Conservation (phyloP, 2,329 filamentous ascomycete genomes). For the Alternaria atra region DNA sequence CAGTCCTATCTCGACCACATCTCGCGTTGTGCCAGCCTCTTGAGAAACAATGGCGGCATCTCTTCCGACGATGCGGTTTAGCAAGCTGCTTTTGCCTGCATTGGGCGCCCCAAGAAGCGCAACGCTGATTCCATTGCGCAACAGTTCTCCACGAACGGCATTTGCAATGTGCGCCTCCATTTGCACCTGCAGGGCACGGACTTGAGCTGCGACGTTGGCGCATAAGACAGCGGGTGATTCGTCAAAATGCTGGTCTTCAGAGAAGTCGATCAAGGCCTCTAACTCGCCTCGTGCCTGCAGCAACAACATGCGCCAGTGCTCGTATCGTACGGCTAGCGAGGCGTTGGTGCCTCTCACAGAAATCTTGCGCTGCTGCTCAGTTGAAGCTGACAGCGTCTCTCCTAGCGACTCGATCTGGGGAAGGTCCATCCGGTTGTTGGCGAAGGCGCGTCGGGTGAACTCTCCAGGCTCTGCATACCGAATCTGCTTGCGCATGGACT, state of each 20-base stretch:
- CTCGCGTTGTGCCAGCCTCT: conserved; percentile 91
- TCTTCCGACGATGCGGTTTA: conserved; percentile 88
- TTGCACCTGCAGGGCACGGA: conserved; percentile 67
- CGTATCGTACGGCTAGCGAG: conserved; percentile 76
- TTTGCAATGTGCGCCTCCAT: conserved; percentile 78
- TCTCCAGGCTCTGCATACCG: conserved; percentile 95
- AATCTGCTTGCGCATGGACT: conserved; percentile 54
- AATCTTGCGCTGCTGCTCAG: conserved; percentile 89
- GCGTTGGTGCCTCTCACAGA: conserved; percentile 82
- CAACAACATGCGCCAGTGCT: conserved; percentile 79
- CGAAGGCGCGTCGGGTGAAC: conserved; percentile 91
- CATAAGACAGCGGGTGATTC: conserved; percentile 80
- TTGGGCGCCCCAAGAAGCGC: conserved; percentile 92
- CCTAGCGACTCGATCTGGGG: conserved; percentile 78
- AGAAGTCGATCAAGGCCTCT: conserved; percentile 95
- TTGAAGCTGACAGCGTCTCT: conserved; percentile 71
- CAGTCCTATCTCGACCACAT: conserved; percentile 90
- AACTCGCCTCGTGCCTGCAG: conserved; percentile 87
- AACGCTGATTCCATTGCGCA: conserved; percentile 85
- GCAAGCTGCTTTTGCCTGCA: conserved; percentile 90
- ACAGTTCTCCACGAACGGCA: conserved; percentile 80
- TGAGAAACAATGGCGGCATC: conserved; percentile 95
- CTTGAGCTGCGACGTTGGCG: conserved; percentile 71
- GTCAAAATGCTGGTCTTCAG: conserved; percentile 96
- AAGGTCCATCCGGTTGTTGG: conserved; percentile 84